A percentile compares a stretch with the other conserved stretches of the same genome.
These are phyloP conservation scores for Sugiyamaella pinicola DNA, from an alignment of 1,139 yeast species.

Conservation along the genomic window DNA sequence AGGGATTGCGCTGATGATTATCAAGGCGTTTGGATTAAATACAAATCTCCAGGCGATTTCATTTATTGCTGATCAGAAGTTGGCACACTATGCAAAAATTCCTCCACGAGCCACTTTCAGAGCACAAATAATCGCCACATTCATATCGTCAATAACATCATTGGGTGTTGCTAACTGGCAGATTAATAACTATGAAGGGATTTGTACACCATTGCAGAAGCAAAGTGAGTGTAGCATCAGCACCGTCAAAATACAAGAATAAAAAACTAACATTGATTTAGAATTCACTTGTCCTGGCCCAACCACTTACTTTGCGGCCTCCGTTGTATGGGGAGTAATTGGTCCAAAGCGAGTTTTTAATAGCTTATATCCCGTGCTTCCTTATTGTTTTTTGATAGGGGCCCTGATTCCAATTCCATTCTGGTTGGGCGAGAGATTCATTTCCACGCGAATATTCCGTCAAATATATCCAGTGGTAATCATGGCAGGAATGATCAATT, in stretches of 20 bases:
- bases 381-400: conserved; percentile 50
- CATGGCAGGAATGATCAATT: conserved; percentile 48
- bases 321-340: conserved; percentile 65
- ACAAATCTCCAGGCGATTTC: conserved; percentile 61
- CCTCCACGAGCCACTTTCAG: conserved; percentile 64
- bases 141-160: conserved; percentile 46
- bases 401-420: conserved; percentile 25
- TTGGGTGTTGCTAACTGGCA: conserved; percentile 57
- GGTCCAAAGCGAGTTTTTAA: conserved; percentile 63
- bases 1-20: conserved; percentile 59
- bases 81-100: conserved; percentile 59
- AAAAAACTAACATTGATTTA: background rate
- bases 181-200: conserved; percentile 37
- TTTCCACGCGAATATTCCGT: conserved; percentile 42
- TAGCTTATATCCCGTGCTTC: conserved; percentile 51
- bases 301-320: conserved; percentile 54
- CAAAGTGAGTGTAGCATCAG: conserved; percentile 18
- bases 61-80: conserved; percentile 57
- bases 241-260: background rate
- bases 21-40: conserved; percentile 61
- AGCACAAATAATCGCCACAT: conserved; percentile 53
- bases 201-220: conserved; percentile 30
- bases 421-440: conserved; percentile 19
- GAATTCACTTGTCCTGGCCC: conserved; percentile 45
- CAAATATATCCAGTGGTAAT: conserved; percentile 52